phyloP scores from a whole-genome alignment of 148 eudicot species.

The Chenopodium berlandieri region DNA sequence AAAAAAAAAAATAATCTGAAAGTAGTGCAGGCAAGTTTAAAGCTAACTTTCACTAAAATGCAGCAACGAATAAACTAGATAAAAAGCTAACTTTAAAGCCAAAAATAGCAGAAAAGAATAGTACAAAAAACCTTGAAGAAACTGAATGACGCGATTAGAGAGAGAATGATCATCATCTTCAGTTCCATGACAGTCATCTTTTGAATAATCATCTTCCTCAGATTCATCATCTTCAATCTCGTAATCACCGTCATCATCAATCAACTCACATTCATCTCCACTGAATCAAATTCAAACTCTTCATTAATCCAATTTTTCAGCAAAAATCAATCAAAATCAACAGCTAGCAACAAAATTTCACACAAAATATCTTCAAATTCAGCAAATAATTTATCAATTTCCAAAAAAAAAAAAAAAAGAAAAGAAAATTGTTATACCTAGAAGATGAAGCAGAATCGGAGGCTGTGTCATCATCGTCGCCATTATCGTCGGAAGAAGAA shows the following conservation, averaged over 20 bases:
- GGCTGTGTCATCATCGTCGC: conserved; percentile 15
- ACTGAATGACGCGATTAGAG: conserved; percentile 23
- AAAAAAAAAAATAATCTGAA: background rate
- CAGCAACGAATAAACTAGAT: too few species aligned
- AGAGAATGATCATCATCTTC: conserved; percentile 20
- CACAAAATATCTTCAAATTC: background rate
- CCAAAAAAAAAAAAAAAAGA: background rate
- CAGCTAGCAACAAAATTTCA: background rate
- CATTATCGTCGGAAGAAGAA: conserved; percentile 13
- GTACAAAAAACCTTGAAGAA: conserved; percentile 25
- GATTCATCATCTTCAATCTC: conserved; percentile 10
- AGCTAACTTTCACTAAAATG: too few species aligned
- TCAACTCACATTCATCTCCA: conserved; percentile 16
- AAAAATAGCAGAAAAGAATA: background rate
- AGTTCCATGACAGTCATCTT: conserved; percentile 5
- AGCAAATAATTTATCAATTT: background rate
- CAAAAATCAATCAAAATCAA: background rate
- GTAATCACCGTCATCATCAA: conserved; percentile 15
- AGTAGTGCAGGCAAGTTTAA: background rate
- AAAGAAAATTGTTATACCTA: conserved; percentile 11
- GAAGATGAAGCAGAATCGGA: conserved; percentile 9
- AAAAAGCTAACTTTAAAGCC: background rate
- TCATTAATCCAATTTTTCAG: background rate
- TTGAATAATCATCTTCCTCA: background rate
- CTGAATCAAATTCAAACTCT: conserved; percentile 4